phyloP scores from a whole-genome alignment of 371 early-diverging fungal genomes.

The Apophysomyces trapeziformis region DNA sequence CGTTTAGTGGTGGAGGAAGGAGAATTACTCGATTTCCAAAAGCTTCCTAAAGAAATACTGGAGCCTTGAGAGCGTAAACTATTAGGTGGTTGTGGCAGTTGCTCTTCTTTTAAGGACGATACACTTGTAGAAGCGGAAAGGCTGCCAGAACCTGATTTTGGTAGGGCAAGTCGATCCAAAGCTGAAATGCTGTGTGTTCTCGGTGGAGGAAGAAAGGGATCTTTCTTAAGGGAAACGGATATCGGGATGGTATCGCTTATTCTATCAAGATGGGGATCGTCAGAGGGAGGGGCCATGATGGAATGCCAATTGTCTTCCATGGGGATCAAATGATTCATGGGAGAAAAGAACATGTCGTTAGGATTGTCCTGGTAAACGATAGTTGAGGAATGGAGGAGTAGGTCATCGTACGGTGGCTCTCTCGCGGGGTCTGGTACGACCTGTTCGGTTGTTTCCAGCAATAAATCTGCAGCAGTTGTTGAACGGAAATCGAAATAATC shows the following conservation, averaged over 20 bases:
- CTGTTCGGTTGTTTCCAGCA: slow-evolving; percentile 9
- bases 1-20: not conserved
- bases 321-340: no score
- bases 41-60: not conserved
- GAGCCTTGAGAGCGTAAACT: not conserved
- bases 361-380: no score
- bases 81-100: not conserved
- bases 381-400: not conserved
- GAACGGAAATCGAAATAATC: slow-evolving; percentile 28
- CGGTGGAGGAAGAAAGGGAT: not conserved
- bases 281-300: no score
- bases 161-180: not conserved
- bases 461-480: slow-evolving; percentile 8
- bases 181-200: slow-evolving; percentile 1
- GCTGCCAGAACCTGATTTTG: not conserved
- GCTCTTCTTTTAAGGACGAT: not conserved
- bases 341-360: no score
- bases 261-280: no score
- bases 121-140: not conserved
- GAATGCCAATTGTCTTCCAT: no score
- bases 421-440: not conserved
- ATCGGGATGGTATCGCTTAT: not conserved
- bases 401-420: slow-evolving; percentile 3
- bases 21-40: slow-evolving; percentile 7
- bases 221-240: not conserved